Conservation (phyloP, 176 grass and related monocot genomes). For the Luzula sylvatica region DNA sequence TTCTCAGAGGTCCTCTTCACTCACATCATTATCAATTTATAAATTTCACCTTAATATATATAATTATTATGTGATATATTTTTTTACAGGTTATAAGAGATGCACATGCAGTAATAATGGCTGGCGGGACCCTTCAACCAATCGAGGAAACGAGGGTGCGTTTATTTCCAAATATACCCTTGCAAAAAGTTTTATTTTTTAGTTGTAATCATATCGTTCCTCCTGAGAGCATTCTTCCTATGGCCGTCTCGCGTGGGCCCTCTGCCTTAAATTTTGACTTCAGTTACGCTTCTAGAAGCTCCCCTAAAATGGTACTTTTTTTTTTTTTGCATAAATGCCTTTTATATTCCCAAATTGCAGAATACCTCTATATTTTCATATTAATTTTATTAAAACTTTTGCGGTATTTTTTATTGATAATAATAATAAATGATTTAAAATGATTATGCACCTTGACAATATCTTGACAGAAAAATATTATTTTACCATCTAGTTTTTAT, state of each 20-base stretch:
- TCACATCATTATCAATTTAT: neutral
- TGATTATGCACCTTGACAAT: neutral
- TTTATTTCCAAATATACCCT: conserved; percentile 44
- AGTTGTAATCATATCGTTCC: conserved; percentile 89
- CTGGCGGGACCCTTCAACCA: conserved; percentile 88
- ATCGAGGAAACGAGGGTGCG: conserved; percentile 92
- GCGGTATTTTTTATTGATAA: too few species aligned
- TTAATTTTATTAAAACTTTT: too few species aligned
- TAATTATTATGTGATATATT: conserved; percentile 2
- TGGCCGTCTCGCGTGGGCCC: conserved; percentile 70
- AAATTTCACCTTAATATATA: too few species aligned
- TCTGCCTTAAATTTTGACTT: conserved; percentile 95
- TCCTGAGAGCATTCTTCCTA: conserved; percentile 83
- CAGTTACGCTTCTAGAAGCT: conserved; percentile 80
- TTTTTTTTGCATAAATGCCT: neutral
- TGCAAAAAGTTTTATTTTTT: conserved; percentile 56
- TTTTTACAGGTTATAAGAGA: conserved; percentile 44
- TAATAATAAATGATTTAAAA: too few species aligned
- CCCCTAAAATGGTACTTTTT: conserved; percentile 48
- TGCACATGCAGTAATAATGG: conserved; percentile 62
- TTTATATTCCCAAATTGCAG: neutral
- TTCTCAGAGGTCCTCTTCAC: conserved; percentile 56
- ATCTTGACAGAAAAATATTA: too few species aligned
- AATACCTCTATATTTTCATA: neutral
- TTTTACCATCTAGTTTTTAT: too few species aligned